phyloP scores from a whole-genome alignment of 345 rosid species.

The Fremontodendron californicum region DNA sequence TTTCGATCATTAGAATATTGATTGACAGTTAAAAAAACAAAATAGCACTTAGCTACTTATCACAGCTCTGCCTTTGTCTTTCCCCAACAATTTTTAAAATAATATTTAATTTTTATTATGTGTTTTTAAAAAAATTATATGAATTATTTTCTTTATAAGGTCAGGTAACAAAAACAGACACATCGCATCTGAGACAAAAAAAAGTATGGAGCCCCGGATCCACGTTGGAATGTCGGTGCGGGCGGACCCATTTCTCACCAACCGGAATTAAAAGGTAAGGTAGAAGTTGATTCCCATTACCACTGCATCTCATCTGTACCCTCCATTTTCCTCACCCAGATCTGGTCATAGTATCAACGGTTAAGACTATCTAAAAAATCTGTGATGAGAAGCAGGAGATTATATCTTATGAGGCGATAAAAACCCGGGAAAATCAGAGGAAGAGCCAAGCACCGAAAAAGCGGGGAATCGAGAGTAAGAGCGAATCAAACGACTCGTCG shows the following conservation, averaged over 20 bases:
- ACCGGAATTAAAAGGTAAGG: too few relatives aligned
- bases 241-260: too few relatives aligned
- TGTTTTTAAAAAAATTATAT: too few relatives aligned
- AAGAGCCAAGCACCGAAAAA: not conserved
- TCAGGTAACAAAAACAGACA: too few relatives aligned
- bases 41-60: too few relatives aligned
- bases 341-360: not conserved
- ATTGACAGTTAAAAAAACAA: not conserved
- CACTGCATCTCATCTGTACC: not conserved
- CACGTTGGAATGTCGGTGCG: too few relatives aligned
- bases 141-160: too few relatives aligned
- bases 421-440: not conserved
- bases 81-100: too few relatives aligned
- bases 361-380: not conserved
- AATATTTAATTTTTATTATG: too few relatives aligned
- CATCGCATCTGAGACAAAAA: too few relatives aligned
- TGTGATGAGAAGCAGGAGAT: not conserved
- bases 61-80: too few relatives aligned
- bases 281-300: not conserved
- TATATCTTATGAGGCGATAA: not conserved
- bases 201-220: too few relatives aligned
- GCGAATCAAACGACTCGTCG: slow-evolving; percentile 3
- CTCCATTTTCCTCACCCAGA: not conserved
- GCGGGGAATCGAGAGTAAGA: not conserved
- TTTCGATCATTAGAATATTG: not conserved